Conservation (phyloP, 441 rosid species). For the Gossypium trilobum region DNA sequence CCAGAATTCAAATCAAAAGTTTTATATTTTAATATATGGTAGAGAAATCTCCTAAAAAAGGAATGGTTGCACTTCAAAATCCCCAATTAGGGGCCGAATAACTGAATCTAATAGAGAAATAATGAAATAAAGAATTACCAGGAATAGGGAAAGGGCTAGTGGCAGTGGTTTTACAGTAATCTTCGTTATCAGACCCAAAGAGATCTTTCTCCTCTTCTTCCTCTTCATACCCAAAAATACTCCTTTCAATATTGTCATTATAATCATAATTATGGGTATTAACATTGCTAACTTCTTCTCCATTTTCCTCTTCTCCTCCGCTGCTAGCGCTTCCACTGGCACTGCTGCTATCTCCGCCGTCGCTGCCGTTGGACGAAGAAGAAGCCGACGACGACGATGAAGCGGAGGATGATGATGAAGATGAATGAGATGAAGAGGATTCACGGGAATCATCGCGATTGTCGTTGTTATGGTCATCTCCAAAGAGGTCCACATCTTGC, state of each 20-base stretch:
- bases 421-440: conserved; percentile 18
- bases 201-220: conserved; percentile 51
- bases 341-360: conserved; percentile 41
- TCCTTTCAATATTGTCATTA: conserved; percentile 24
- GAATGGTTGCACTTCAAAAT: neutral
- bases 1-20: neutral
- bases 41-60: neutral
- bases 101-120: neutral
- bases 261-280: conserved; percentile 17
- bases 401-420: conserved; percentile 53
- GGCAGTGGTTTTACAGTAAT: conserved; percentile 60
- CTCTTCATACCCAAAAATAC: conserved; percentile 20
- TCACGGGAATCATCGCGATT: conserved; percentile 17
- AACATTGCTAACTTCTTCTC: conserved; percentile 32
- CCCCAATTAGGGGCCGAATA: neutral
- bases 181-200: conserved; percentile 75
- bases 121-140: conserved; percentile 27
- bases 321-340: conserved; percentile 47
- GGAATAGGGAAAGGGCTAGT: conserved; percentile 50
- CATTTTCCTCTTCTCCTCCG: conserved; percentile 42
- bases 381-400: conserved; percentile 53
- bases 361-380: conserved; percentile 37
- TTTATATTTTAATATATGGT: neutral
- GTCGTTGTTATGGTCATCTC: conserved; percentile 34
- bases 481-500: conserved; percentile 47